These are phyloP conservation scores for Colletotrichum zoysiae DNA, from an alignment of 2,329 filamentous ascomycete species.

Conservation along the genomic window DNA sequence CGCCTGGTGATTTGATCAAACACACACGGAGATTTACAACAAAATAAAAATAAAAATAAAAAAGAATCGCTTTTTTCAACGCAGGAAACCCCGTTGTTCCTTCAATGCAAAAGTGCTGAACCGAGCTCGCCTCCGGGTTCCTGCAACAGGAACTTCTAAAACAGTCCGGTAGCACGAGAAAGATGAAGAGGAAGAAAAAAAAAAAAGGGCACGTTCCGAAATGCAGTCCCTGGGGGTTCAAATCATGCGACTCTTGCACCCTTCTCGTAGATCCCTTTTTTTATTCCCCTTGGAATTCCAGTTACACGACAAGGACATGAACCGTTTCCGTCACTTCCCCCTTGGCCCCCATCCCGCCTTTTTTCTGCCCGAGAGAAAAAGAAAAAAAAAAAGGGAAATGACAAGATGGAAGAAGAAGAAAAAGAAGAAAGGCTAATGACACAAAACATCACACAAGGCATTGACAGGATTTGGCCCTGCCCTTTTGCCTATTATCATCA, in stretches of 20 bases:
- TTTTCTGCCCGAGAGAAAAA: not conserved
- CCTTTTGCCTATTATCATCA: not conserved
- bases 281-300: not conserved
- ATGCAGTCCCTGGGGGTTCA: not conserved
- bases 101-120: not conserved
- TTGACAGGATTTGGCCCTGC: not conserved
- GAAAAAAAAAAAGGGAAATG: not conserved
- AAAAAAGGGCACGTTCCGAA: not conserved
- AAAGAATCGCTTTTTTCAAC: too few relatives aligned
- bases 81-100: too few relatives aligned
- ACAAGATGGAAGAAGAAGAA: not conserved
- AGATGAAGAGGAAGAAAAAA: too few relatives aligned
- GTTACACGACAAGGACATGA: not conserved
- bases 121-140: not conserved
- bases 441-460: too few relatives aligned
- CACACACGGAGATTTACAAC: too few relatives aligned
- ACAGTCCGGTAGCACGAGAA: not conserved
- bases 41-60: too few relatives aligned
- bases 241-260: not conserved
- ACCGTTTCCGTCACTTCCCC: not conserved
- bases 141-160: not conserved
- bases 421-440: not conserved
- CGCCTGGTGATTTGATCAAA: not conserved
- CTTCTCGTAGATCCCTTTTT: not conserved
- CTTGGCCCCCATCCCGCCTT: too few relatives aligned